A percentile compares a stretch with the other conserved stretches of the same genome.
Evolutionary conservation across 2,329 filamentous ascomycete genomes (phyloP).

Genomic region (Intubia oerlemansii): DNA sequence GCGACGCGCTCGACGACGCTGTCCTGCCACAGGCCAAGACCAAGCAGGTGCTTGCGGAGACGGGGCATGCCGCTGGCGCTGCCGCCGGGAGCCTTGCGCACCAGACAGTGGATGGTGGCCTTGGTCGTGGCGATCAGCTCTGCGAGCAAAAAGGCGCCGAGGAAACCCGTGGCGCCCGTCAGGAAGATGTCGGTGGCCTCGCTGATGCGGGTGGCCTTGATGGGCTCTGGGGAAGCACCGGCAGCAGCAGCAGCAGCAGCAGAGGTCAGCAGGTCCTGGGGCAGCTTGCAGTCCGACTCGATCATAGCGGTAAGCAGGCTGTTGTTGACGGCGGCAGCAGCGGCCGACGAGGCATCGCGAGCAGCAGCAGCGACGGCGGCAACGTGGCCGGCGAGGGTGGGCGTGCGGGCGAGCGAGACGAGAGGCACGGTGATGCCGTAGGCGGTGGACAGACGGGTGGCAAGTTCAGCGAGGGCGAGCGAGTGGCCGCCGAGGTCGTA

Average conservation of each 20-base stretch:
- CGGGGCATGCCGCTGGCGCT: constrained; percentile 49
- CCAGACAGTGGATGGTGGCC: constrained; percentile 49
- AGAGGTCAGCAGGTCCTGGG: constrained; percentile 57
- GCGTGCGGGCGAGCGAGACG: constrained; percentile 45
- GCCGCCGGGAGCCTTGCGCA: constrained; percentile 19
- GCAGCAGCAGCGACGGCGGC: constrained; percentile 48
- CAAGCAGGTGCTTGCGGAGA: constrained; percentile 55
- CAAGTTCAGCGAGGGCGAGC: constrained; percentile 53
- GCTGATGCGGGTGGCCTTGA: constrained; percentile 29
- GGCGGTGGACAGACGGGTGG: constrained; percentile 43
- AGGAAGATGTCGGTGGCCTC: constrained; percentile 48
- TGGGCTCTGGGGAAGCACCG: no score
- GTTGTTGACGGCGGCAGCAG: constrained; percentile 2
- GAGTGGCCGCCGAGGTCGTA: constrained; percentile 69
- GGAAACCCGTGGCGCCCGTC: constrained; percentile 56
- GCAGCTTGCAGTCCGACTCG: constrained; percentile 19
- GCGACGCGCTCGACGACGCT: constrained; percentile 59
- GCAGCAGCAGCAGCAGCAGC: no score
- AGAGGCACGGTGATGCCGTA: constrained; percentile 58
- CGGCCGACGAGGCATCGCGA: constrained; percentile 37
- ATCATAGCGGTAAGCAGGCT: constrained; percentile 15
- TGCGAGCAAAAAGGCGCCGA: constrained; percentile 54
- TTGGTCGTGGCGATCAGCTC: constrained; percentile 46
- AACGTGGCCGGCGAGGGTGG: constrained; percentile 52
- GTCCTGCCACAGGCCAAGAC: constrained; percentile 58